Conservation (phyloP, 2,329 filamentous ascomycete genomes). For the Coniosporium tulheliwenetii region DNA sequence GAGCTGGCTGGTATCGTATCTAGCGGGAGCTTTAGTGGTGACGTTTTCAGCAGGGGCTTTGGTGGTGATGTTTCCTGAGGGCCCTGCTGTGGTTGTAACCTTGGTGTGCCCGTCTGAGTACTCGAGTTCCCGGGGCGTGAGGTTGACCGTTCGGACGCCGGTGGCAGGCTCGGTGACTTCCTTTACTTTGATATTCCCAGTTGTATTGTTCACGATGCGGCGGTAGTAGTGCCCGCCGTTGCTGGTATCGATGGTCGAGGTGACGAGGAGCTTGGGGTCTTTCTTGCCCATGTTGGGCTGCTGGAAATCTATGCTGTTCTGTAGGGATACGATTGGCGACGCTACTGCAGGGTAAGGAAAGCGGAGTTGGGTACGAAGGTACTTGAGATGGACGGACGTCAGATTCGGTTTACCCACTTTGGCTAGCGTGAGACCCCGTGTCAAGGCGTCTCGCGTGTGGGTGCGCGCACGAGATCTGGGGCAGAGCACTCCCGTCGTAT, state of each 20-base stretch:
- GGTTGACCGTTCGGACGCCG: conserved; percentile 14
- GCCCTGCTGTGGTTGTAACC: neutral
- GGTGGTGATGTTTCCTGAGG: conserved; percentile 3
- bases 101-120: conserved; percentile 15
- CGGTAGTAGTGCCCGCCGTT: conserved; percentile 22
- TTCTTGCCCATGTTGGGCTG: too few relatives aligned
- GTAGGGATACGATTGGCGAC: too few relatives aligned
- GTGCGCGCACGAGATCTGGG: too few relatives aligned
- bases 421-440: too few relatives aligned
- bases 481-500: too few relatives aligned
- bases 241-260: conserved; percentile 20
- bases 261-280: conserved; percentile 6
- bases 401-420: too few relatives aligned
- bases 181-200: conserved; percentile 17
- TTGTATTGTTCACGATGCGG: conserved; percentile 19
- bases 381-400: too few relatives aligned
- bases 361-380: too few relatives aligned
- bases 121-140: conserved; percentile 21
- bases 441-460: too few relatives aligned
- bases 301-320: too few relatives aligned
- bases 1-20: conserved; percentile 16
- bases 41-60: conserved; percentile 7
- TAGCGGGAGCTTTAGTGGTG: conserved; percentile 5
- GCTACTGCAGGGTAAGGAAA: too few relatives aligned
- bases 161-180: conserved; percentile 18